Conservation (phyloP, 139 green algal species). For the Picochlorum sp. region DNA sequence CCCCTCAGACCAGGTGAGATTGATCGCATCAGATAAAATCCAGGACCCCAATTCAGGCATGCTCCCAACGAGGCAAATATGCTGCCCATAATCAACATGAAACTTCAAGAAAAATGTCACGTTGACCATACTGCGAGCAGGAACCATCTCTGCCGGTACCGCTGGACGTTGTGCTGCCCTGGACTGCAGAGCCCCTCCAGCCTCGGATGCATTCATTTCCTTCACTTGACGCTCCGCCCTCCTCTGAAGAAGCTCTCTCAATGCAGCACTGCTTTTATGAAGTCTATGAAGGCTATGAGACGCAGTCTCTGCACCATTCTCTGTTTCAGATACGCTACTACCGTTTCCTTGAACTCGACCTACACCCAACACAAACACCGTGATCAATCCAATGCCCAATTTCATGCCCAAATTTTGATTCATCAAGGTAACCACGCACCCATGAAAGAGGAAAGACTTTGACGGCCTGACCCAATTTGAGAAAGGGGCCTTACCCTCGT, state of each 20-base stretch:
- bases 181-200: background rate
- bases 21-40: constrained; percentile 20
- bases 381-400: too few species aligned
- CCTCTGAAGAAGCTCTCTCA: constrained; percentile 14
- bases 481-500: too few species aligned
- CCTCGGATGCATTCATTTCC: constrained; percentile 1
- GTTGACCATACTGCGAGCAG: background rate
- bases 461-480: too few species aligned
- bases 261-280: constrained; percentile 11
- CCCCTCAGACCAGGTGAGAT: constrained; percentile 36
- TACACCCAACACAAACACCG: too few species aligned
- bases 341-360: too few species aligned
- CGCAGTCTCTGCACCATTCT: background rate
- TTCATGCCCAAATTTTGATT: too few species aligned
- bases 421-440: too few species aligned
- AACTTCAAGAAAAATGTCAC: constrained; percentile 38
- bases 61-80: constrained; percentile 31
- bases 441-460: too few species aligned
- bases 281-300: constrained; percentile 13
- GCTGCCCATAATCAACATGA: constrained; percentile 38
- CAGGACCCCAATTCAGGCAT: constrained; percentile 34
- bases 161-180: background rate
- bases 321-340: too few species aligned
- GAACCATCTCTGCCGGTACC: background rate
- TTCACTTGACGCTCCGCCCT: constrained; percentile 13